Evolutionary conservation across 2,329 filamentous ascomycete species (phyloP), one percentile per base, ranked within the genome.

Genomic region (Lachnellula willkommii): DNA sequence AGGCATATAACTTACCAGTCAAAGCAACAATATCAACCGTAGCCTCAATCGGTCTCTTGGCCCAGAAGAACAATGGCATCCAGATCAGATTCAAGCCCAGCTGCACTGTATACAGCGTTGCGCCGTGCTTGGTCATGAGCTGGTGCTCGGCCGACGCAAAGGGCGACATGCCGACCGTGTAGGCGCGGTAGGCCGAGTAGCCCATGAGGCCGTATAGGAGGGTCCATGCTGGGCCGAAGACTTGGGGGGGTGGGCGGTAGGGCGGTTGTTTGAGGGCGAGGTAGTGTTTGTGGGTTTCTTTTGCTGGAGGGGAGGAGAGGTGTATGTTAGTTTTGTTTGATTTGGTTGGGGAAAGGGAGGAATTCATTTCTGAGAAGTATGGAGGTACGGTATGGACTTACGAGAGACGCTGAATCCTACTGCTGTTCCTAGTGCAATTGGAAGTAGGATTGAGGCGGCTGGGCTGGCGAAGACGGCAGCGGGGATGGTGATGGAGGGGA

Each of bases 21-120:
- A 96, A 77, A 0, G 85, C 79, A 28, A 89, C 73, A 50, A 95
- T 86, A 69, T 96, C 89, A 28, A 80, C 79, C 6, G 89, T 83
- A 3, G 92, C 91, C 67, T 84, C 82, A 52, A 87, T 78, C 1
- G 91, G 90, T 15, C 83, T 82, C 61, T 86, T 85, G 50, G 87
- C 69, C n/a, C 82, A 80, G 69, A 96, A 96, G 80, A 96, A 96
- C 11, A 96, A 80, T 12, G 93, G 93, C 82, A 91, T 96, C 90
- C 90, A 97, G 53, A 87, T 72, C 32, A 95, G 77, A 71, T 96
- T 96, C 51, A 96, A 78, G 11, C 80, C 88, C 6, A 96, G 84
- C 73, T 96, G 92, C 57, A 91, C 77, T 2, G 88, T 89, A 76
- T 96, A 96, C 32, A 96, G 79, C 0, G 87, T 89, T 56, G 89